Base-by-base conservation (phyloP, 2,329 filamentous ascomycete genomes). In the Setomelanomma holmii region DNA sequence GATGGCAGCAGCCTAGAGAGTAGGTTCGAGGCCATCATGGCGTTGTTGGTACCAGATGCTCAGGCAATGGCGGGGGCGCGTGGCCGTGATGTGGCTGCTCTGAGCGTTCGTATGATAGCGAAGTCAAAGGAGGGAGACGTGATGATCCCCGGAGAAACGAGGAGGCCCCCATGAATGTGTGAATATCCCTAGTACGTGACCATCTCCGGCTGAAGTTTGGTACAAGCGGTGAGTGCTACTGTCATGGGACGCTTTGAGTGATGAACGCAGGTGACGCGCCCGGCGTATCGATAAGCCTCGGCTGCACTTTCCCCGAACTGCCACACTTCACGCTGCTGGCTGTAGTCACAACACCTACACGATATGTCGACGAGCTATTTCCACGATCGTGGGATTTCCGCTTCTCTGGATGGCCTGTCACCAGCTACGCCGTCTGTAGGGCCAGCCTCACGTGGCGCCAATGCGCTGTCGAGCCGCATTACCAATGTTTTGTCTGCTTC, bases 401-500 rank as follows among this genome's bases (percentile, higher is more conserved):
- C 59, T 40, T 62, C 67, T 23, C 64, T 63, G 30, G 66, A 72
- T 64, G 63, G 49, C 39, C 41, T 61, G 19, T 68, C 68, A n/a
- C 66, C 69, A 20, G 63, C 63, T 24, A 61, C 67, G 21, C 60
- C 69, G 1, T 62, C 64, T 4, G 41, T 52, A 39, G 68, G 57
- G 5, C 40, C 55, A 10, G 50, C 59, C 5, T 68, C 67, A n/a
- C 64, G 66, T 34, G 66, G 79, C 17, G 67, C 79, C 12, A 91
- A 86, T 73, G 89, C 91, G 6, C 79, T 98, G 24, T 87, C 90
- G 6, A 89, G 88, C 55, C 91, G 95, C 69, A 85, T 97, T 63
- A 90, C 91, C 20, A 88, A 85, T 55, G 89, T 98, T 35, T 84
- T 98, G 42, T 96, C 95, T 4, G 88, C 91, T 2, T 96, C 93